Percentiles rank a stretch among this genome's conserved stretches.
Conservation (phyloP, 176 grass and related monocot genomes). For the Tillandsia fasciculata region DNA sequence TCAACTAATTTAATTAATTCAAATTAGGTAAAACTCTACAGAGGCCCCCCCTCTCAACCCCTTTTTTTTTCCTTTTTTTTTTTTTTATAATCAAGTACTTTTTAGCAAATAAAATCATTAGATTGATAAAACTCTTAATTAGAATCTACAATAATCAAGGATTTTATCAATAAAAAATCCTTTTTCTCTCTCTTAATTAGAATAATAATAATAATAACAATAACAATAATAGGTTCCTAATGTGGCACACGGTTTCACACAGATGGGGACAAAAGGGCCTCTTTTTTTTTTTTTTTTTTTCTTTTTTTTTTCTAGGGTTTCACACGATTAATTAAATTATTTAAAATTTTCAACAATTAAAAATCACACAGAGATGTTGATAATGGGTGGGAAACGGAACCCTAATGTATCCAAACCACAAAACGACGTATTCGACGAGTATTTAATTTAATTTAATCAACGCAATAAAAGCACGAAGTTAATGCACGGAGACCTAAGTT, state of each 20-base stretch:
- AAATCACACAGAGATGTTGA: background rate
- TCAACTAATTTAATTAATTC: slow-evolving; percentile 27
- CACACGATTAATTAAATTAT: background rate
- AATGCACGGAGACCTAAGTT: too few species aligned
- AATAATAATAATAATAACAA: background rate
- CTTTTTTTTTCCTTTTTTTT: too few species aligned
- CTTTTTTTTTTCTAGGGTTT: background rate
- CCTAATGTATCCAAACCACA: slow-evolving; percentile 15
- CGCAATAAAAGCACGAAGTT: background rate
- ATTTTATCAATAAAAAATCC: too few species aligned
- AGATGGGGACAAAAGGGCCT: background rate
- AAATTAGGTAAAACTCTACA: slow-evolving; percentile 8
- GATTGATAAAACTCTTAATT: too few species aligned
- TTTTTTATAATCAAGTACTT: too few species aligned
- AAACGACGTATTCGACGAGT: background rate
- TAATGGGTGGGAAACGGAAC: slow-evolving; percentile 25
- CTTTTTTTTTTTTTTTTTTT: background rate
- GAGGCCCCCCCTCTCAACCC: too few species aligned
- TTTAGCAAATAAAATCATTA: too few species aligned
- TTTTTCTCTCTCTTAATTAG: background rate
- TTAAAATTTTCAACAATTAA: background rate
- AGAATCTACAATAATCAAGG: too few species aligned
- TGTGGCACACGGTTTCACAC: background rate
- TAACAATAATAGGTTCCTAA: background rate
- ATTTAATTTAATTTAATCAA: background rate